phyloP scores from a whole-genome alignment of 1,139 yeast species.

The Nakaseomyces sp. region DNA sequence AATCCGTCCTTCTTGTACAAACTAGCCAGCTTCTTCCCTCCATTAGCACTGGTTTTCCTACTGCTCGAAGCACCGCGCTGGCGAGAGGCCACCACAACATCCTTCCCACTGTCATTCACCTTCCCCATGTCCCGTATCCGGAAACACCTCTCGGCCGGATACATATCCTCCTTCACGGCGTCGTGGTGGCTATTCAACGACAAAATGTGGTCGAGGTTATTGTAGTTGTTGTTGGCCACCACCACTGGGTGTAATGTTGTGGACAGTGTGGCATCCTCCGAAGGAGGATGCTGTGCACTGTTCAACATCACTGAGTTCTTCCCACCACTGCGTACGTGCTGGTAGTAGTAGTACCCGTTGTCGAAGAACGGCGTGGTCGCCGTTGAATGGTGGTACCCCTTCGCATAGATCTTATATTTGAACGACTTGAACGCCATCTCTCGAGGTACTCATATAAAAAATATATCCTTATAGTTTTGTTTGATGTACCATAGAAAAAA shows the following conservation, averaged over 20 bases:
- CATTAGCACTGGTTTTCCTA: not conserved
- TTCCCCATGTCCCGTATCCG: too few relatives aligned
- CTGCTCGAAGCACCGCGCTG: not conserved
- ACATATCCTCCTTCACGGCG: not conserved
- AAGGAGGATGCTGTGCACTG: not conserved
- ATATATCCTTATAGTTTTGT: not conserved
- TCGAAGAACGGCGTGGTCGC: slow-evolving; percentile 8
- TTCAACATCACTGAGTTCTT: not conserved
- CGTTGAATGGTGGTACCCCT: slow-evolving; percentile 4
- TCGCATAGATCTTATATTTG: slow-evolving; percentile 7
- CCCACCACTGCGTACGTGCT: slow-evolving; percentile 2
- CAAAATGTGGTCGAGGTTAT: slow-evolving; percentile 6
- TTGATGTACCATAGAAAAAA: too few relatives aligned
- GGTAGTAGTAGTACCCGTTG: slow-evolving; percentile 8
- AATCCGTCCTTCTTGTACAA: slow-evolving; percentile 1
- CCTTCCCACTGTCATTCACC: too few relatives aligned
- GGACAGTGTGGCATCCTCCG: not conserved
- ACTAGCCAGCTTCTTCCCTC: not conserved
- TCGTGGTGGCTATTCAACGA: slow-evolving; percentile 3
- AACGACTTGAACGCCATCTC: slow-evolving; percentile 8
- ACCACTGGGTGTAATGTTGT: slow-evolving; percentile 7
- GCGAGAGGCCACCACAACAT: not conserved
- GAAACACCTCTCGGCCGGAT: not conserved
- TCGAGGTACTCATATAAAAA: not conserved
- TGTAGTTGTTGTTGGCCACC: slow-evolving; percentile 8